These are phyloP conservation scores for Pisolithus thermaeus DNA, from an alignment of 1,284 basidiomycete species.

Conservation along the genomic window DNA sequence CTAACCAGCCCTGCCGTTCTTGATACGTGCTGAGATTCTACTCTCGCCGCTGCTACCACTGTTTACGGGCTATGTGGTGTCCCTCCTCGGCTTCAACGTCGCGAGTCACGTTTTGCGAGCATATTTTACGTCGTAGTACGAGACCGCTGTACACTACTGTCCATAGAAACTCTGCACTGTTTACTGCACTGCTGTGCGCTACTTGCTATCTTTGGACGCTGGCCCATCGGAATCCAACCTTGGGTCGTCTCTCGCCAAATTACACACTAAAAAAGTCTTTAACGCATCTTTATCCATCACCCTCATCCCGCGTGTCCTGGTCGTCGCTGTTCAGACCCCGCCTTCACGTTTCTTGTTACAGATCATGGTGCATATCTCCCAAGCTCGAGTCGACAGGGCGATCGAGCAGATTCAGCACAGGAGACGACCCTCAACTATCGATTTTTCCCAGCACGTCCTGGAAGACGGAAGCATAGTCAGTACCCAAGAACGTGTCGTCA, in stretches of 20 bases:
- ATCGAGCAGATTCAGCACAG: slow-evolving; percentile 71
- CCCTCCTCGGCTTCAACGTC: slow-evolving; percentile 86
- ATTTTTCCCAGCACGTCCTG: slow-evolving; percentile 85
- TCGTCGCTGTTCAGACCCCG: slow-evolving; percentile 3
- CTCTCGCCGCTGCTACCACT: slow-evolving; percentile 82
- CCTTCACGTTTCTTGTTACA: background rate
- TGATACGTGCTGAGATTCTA: slow-evolving; percentile 81
- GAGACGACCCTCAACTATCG: slow-evolving; percentile 61
- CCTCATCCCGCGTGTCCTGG: slow-evolving; percentile 2
- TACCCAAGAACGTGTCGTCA: slow-evolving; percentile 81
- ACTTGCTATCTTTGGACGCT: slow-evolving; percentile 25
- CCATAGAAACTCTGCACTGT: background rate
- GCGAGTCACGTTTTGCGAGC: slow-evolving; percentile 68
- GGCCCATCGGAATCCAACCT: slow-evolving; percentile 9
- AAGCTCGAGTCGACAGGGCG: slow-evolving; percentile 63
- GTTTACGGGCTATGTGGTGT: slow-evolving; percentile 79
- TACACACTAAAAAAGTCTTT: slow-evolving; percentile 7
- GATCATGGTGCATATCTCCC: slow-evolving; percentile 35
- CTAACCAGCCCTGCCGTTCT: slow-evolving; percentile 76
- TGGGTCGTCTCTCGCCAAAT: background rate
- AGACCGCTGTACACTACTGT: background rate
- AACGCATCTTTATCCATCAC: background rate
- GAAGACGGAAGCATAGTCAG: slow-evolving; percentile 85
- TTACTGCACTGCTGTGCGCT: background rate
- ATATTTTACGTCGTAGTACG: slow-evolving; percentile 65